Percentiles rank a stretch among this genome's conserved stretches.
These are phyloP conservation scores for Mucor indicus DNA, from an alignment of 371 early-diverging fungal species.

Conservation along the genomic window DNA sequence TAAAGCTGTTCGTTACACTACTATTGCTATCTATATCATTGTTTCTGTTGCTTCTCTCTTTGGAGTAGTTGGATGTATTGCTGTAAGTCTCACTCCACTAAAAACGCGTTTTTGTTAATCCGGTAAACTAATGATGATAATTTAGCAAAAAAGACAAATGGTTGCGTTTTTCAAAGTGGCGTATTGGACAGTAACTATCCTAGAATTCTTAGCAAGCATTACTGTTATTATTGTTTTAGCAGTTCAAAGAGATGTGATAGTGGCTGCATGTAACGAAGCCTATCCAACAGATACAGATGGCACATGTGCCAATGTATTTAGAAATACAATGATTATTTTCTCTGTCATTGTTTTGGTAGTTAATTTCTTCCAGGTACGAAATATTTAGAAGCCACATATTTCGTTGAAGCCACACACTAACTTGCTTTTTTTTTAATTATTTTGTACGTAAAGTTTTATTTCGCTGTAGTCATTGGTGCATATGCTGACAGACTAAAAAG, in stretches of 20 bases:
- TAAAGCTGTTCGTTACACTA: slow-evolving; percentile 13
- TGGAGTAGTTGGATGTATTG: slow-evolving; percentile 27
- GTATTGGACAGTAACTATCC: slow-evolving; percentile 21
- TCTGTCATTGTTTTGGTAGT: not conserved
- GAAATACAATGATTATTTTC: slow-evolving; percentile 13
- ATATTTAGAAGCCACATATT: too few species aligned
- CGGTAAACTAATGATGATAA: too few species aligned
- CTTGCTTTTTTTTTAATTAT: not conserved
- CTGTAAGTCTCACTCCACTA: too few species aligned
- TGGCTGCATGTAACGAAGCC: slow-evolving; percentile 8
- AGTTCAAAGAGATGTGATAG: slow-evolving; percentile 5
- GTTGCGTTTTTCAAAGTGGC: slow-evolving; percentile 18
- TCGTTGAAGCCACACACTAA: slow-evolving; percentile 3
- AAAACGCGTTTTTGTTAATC: too few species aligned
- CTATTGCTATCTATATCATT: slow-evolving; percentile 16
- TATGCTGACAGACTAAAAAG: slow-evolving; percentile 28
- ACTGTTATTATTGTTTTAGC: slow-evolving; percentile 13
- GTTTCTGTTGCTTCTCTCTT: slow-evolving; percentile 23
- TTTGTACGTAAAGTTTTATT: too few species aligned
- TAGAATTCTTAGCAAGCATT: slow-evolving; percentile 12
- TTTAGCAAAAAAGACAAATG: slow-evolving; percentile 32
- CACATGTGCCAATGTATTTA: slow-evolving; percentile 9
- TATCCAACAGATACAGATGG: slow-evolving; percentile 4
- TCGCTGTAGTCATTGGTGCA: slow-evolving; percentile 23
- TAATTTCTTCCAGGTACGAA: slow-evolving; percentile 29